These are phyloP conservation scores for Lactifluus piperatus DNA, from an alignment of 768 basidiomycete genomes.

Conservation along the genomic window DNA sequence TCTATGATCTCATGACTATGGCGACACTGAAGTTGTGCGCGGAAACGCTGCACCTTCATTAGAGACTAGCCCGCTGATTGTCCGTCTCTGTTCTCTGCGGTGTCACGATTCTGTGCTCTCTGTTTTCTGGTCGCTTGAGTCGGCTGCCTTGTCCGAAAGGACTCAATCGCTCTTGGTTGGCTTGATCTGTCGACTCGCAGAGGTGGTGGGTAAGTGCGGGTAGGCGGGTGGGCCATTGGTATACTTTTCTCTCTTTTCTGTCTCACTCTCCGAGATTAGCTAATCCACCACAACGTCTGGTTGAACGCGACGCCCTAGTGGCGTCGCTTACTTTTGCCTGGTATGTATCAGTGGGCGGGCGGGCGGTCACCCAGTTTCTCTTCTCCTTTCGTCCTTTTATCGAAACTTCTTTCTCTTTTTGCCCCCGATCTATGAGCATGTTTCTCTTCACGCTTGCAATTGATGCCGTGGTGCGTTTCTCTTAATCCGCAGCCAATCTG, in stretches of 20 bases:
- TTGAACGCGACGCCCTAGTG: not conserved
- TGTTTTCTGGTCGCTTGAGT: not conserved
- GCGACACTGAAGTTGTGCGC: constrained; percentile 5
- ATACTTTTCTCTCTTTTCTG: not conserved
- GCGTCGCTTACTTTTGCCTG: not conserved
- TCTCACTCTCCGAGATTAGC: not conserved
- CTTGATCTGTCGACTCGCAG: not conserved
- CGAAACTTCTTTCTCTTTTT: not conserved
- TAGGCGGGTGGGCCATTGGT: constrained; percentile 5
- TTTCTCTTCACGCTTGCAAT: not conserved
- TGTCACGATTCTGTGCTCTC: not conserved
- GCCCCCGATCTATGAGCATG: not conserved
- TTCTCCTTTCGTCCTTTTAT: not conserved
- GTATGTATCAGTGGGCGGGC: constrained; percentile 15
- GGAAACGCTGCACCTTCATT: constrained; percentile 12
- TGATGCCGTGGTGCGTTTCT: not conserved
- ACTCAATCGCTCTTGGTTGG: not conserved
- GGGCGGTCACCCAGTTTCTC: constrained; percentile 1
- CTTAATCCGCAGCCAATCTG: not conserved
- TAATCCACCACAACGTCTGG: not conserved
- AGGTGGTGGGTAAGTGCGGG: constrained; percentile 17
- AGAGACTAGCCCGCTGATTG: not conserved
- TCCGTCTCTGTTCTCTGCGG: not conserved
- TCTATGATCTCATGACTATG: not conserved
- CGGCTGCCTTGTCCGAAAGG: not conserved